phyloP scores from a whole-genome alignment of 495 filamentous ascomycete genomes.

The Emericellopsis terricola region DNA sequence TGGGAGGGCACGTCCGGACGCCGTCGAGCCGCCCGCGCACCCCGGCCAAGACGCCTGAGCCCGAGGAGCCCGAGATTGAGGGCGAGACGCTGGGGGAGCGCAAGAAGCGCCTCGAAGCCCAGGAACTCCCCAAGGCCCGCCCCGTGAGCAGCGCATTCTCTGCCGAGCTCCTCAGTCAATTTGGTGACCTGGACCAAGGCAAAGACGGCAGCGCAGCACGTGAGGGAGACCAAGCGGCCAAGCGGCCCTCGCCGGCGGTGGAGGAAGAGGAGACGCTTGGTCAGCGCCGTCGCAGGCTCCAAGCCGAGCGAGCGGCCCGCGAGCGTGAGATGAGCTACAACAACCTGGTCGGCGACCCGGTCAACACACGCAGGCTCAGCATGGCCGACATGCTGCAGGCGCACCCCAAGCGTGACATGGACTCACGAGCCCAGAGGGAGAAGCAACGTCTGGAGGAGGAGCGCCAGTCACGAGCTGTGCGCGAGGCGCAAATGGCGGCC shows the following conservation, averaged over 20 bases:
- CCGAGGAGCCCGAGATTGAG: slow-evolving; percentile 36
- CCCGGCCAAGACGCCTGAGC: slow-evolving; percentile 4
- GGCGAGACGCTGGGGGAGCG: slow-evolving; percentile 68
- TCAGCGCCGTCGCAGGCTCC: slow-evolving; percentile 65
- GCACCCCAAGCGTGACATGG: slow-evolving; percentile 23
- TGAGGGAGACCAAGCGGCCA: slow-evolving; percentile 8
- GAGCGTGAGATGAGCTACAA: slow-evolving; percentile 23
- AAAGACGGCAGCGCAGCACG: slow-evolving; percentile 9
- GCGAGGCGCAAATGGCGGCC: slow-evolving; percentile 20
- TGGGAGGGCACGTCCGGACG: background rate
- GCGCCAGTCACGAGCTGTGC: slow-evolving; percentile 12
- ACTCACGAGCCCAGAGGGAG: slow-evolving; percentile 14
- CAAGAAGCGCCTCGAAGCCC: slow-evolving; percentile 45
- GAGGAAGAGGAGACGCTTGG: slow-evolving; percentile 69
- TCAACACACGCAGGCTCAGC: slow-evolving; percentile 30
- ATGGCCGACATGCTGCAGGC: slow-evolving; percentile 45
- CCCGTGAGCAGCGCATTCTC: slow-evolving; percentile 61
- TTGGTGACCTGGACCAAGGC: slow-evolving; percentile 31
- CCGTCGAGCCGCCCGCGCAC: background rate
- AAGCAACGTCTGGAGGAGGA: slow-evolving; percentile 19
- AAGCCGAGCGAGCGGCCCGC: slow-evolving; percentile 46
- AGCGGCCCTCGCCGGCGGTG: slow-evolving; percentile 18
- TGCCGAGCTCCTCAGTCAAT: slow-evolving; percentile 56
- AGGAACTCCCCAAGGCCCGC: slow-evolving; percentile 29
- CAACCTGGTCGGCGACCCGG: slow-evolving; percentile 5